Conservation (phyloP, 176 grass and related monocot genomes). For the Bonia amplexicaulis region DNA sequence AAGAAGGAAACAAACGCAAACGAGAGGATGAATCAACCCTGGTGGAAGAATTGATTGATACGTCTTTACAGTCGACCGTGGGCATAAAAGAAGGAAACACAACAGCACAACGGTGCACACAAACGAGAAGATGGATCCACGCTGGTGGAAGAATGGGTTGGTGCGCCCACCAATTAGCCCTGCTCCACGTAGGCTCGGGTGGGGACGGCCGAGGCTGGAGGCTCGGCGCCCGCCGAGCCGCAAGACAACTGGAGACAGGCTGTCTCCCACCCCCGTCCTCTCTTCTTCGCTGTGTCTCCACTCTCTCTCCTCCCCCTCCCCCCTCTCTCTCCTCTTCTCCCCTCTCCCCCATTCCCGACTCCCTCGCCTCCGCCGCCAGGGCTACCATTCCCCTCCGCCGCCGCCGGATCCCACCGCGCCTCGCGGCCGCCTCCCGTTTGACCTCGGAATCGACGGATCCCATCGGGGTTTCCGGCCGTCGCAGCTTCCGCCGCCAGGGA, state of each 20-base stretch:
- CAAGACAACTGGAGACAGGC: slow-evolving; percentile 86
- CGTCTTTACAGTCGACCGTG: no score
- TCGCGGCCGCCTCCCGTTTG: slow-evolving; percentile 7
- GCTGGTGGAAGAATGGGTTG: neutral
- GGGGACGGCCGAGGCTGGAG: slow-evolving; percentile 23
- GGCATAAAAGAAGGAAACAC: no score
- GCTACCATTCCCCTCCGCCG: slow-evolving; percentile 16
- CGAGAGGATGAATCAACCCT: no score
- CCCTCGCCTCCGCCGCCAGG: slow-evolving; percentile 15
- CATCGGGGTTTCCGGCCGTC: neutral
- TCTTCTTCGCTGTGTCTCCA: slow-evolving; percentile 32
- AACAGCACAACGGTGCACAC: no score
- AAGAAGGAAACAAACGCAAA: no score
- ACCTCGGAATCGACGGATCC: slow-evolving; percentile 31
- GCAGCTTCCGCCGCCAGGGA: slow-evolving; percentile 16
- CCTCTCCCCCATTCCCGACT: slow-evolving; percentile 8
- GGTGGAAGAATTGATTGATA: no score
- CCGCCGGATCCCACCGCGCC: slow-evolving; percentile 41
- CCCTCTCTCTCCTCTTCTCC: neutral
- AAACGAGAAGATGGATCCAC: no score
- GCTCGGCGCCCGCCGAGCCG: slow-evolving; percentile 47
- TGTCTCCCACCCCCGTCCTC: slow-evolving; percentile 67
- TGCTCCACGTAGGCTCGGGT: slow-evolving; percentile 56
- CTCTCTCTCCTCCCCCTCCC: neutral
- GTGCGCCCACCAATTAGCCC: slow-evolving; percentile 27